Base-by-base conservation (phyloP, 805 yeast genomes). In the Lipomyces sp. region DNA sequence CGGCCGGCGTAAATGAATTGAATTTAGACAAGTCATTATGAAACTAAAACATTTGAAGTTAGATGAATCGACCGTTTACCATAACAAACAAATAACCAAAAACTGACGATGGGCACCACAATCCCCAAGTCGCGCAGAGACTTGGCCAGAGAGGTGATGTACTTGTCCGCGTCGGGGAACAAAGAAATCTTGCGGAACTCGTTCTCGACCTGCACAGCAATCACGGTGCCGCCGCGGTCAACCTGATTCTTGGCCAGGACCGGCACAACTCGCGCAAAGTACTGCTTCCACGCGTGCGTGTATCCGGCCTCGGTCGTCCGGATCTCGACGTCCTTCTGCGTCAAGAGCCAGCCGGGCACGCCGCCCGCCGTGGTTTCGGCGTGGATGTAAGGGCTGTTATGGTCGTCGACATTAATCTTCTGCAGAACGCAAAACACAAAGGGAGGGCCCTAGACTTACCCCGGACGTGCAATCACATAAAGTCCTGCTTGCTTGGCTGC, bases 281-380 rank as follows among this genome's bases (percentile, higher is more conserved):
- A 51, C 4, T 24, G 22, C 16, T 39, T 43, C 55, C 55, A 51
- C 2, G 55, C 52, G 4, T 29, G 18, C 2, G 55, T 38, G 24
- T 43, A 51, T 14, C 5, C 24, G 19, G 28, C 13, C 19, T 46
- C 51, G n/a, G 32, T 31, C 5, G 52, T 38, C 14, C 52, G 45
- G 16, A 47, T 34, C 24, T 51, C 49, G 16, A 47, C 41, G 34
- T 39, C 45, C 21, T 31, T 22, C 10, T 40, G 42, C 21, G 38
- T 23, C 23, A 51, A 18, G 8, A 51, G 45, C 55, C 55, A 51
- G 16, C 40, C 26, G 2, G 55, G 55, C 18, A 51, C 29, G 14
- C 55, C 55, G 13, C 55, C 55, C 4, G 52, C 55, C 2, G 51
- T 34, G 21, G 52, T 45, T 31, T 51, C 48, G 3, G 51, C 52